These are phyloP conservation scores for Truncatella angustata DNA, from an alignment of 2,329 filamentous ascomycete species.

Conservation along the genomic window DNA sequence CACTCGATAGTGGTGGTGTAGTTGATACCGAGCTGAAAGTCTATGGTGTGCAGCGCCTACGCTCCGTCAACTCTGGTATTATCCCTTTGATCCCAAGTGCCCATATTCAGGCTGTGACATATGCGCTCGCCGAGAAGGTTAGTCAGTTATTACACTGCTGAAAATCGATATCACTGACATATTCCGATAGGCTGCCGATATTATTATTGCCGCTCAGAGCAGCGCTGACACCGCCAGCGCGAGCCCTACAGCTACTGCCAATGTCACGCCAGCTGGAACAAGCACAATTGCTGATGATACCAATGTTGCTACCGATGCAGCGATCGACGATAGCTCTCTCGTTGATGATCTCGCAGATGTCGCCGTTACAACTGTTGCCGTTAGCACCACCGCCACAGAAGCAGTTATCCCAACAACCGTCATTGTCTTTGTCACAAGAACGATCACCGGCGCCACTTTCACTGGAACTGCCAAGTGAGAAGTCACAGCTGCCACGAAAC, in stretches of 20 bases:
- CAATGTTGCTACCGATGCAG: neutral
- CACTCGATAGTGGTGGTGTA: slow-evolving; percentile 40
- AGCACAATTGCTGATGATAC: neutral
- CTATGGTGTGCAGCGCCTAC: slow-evolving; percentile 13
- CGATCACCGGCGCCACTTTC: no score
- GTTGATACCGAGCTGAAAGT: slow-evolving; percentile 31
- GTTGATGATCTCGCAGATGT: neutral
- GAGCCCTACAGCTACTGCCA: neutral
- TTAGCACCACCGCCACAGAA: neutral
- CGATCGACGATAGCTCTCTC: no score
- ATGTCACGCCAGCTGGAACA: neutral
- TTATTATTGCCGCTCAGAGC: neutral
- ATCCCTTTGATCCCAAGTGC: slow-evolving; percentile 12
- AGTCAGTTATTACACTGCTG: neutral
- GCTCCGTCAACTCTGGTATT: slow-evolving; percentile 14
- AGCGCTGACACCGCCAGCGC: neutral
- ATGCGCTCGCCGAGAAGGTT: slow-evolving; percentile 15
- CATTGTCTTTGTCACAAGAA: no score
- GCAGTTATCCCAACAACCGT: no score
- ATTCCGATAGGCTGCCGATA: neutral
- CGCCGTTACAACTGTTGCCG: neutral
- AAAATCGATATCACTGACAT: neutral
- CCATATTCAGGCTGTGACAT: slow-evolving; percentile 11
- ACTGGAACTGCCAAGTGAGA: no score
- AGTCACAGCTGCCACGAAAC: no score